Conservation (phyloP, 2,329 filamentous ascomycete species). For the Diaporthe amygdali region DNA sequence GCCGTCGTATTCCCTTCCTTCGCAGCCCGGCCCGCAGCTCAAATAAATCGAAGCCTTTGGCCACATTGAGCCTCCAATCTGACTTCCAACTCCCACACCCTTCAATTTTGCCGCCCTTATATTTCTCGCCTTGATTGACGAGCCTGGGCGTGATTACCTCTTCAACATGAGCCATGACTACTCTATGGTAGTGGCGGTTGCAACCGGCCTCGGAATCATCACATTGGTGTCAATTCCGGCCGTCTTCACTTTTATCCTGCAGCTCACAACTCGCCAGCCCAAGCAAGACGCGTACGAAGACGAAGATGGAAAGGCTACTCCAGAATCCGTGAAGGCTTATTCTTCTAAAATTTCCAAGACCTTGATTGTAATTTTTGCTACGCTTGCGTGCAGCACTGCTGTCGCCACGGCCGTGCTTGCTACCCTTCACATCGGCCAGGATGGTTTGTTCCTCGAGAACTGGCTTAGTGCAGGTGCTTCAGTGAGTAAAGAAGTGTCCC, state of each 20-base stretch:
- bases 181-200: slow-evolving; percentile 32
- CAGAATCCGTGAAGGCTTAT: slow-evolving; percentile 66
- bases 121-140: not conserved
- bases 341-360: slow-evolving; percentile 64
- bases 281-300: slow-evolving; percentile 66
- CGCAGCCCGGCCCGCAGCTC: slow-evolving; percentile 41
- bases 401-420: slow-evolving; percentile 61
- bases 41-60: slow-evolving; percentile 28
- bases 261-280: slow-evolving; percentile 34
- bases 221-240: slow-evolving; percentile 37
- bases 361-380: slow-evolving; percentile 57
- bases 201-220: slow-evolving; percentile 34
- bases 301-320: slow-evolving; percentile 70
- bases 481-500: slow-evolving; percentile 52
- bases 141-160: not conserved
- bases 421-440: slow-evolving; percentile 41
- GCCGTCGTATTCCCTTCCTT: slow-evolving; percentile 29
- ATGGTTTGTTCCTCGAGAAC: slow-evolving; percentile 54
- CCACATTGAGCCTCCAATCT: slow-evolving; percentile 38
- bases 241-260: slow-evolving; percentile 32
- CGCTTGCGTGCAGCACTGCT: slow-evolving; percentile 59
- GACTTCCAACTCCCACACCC: not conserved
- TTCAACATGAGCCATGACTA: slow-evolving; percentile 35
- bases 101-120: not conserved
- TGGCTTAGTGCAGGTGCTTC: slow-evolving; percentile 67